Percentiles rank a stretch among this genome's conserved stretches.
Evolutionary conservation across 2,329 filamentous ascomycete species (phyloP).

Genomic region (Xylaria sp.): DNA sequence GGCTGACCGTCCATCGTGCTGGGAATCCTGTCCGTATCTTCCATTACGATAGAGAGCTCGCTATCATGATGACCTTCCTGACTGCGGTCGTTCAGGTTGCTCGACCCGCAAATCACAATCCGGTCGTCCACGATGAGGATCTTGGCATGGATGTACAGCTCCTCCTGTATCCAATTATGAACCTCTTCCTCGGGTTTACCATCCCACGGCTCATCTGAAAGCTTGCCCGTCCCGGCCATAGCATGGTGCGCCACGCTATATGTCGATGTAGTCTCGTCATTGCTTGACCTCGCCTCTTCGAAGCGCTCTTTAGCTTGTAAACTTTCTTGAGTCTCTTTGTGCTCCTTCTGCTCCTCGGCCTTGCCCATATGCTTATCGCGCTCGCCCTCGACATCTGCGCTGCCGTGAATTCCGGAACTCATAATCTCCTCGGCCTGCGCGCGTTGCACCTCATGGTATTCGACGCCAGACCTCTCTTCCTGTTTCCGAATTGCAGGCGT

Average conservation of each 20-base stretch:
- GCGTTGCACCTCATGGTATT: slow-evolving; percentile 86
- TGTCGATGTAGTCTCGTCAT: slow-evolving; percentile 52
- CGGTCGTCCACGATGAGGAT: slow-evolving; percentile 89
- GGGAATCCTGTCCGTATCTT: slow-evolving; percentile 77
- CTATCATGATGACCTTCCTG: slow-evolving; percentile 91
- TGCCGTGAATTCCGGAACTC: slow-evolving; percentile 75
- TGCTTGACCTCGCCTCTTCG: slow-evolving; percentile 58
- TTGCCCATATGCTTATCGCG: slow-evolving; percentile 62
- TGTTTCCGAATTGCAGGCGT: slow-evolving; percentile 77
- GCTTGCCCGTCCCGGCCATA: slow-evolving; percentile 74
- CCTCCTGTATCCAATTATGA: slow-evolving; percentile 91
- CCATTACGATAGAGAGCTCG: slow-evolving; percentile 89
- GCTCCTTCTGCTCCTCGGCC: slow-evolving; percentile 52
- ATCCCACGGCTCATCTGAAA: slow-evolving; percentile 79
- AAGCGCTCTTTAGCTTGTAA: slow-evolving; percentile 63
- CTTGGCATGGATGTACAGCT: slow-evolving; percentile 95
- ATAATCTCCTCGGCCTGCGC: slow-evolving; percentile 92
- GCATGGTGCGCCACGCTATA: slow-evolving; percentile 78
- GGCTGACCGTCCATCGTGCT: slow-evolving; percentile 82
- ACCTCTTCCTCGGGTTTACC: slow-evolving; percentile 80
- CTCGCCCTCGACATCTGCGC: slow-evolving; percentile 56
- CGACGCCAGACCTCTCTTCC: slow-evolving; percentile 83
- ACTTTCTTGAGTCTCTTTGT: slow-evolving; percentile 50
- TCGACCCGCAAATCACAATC: slow-evolving; percentile 84
- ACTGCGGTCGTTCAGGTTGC: slow-evolving; percentile 91